Conservation (phyloP, 2,329 filamentous ascomycete genomes). For the Phoma sp. region DNA sequence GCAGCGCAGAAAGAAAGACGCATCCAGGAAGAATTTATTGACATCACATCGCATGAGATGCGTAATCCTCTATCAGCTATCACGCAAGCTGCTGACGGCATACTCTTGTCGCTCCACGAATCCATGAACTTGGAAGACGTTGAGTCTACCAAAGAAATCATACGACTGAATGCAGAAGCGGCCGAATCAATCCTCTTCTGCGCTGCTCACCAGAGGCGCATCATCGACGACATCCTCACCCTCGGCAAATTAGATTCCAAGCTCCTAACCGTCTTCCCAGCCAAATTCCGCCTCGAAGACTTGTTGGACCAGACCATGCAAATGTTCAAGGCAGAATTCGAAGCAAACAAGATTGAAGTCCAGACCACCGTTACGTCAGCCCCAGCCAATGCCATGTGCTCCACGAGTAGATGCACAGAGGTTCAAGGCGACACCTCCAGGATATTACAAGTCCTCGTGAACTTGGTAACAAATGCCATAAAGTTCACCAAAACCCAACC, state of each 20-base stretch:
- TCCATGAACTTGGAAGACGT: conserved; percentile 20
- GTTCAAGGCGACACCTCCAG: conserved; percentile 14
- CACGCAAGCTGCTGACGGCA: conserved; percentile 32
- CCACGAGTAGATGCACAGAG: neutral
- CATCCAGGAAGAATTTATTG: conserved; percentile 34
- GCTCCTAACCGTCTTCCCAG: conserved; percentile 27
- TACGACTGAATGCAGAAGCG: conserved; percentile 23
- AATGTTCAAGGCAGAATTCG: conserved; percentile 35
- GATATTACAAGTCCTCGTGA: conserved; percentile 32
- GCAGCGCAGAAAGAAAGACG: conserved; percentile 18
- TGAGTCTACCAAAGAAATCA: conserved; percentile 16
- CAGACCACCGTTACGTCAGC: conserved; percentile 4
- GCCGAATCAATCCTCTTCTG: conserved; percentile 35
- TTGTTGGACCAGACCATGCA: conserved; percentile 27
- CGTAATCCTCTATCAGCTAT: conserved; percentile 39
- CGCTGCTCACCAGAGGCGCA: conserved; percentile 36
- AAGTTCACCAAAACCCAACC: conserved; percentile 33
- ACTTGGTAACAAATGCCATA: conserved; percentile 40
- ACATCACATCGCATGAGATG: conserved; percentile 37
- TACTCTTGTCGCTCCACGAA: conserved; percentile 16
- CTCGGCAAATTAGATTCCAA: conserved; percentile 30
- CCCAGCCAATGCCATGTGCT: neutral
- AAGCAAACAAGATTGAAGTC: conserved; percentile 9
- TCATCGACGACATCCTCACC: conserved; percentile 32
- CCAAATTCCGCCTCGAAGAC: conserved; percentile 13